Percentiles rank a stretch among this genome's conserved stretches.
Evolutionary conservation across 2,329 filamentous ascomycete species (phyloP).

Genomic region (Aspergillus fischeri): DNA sequence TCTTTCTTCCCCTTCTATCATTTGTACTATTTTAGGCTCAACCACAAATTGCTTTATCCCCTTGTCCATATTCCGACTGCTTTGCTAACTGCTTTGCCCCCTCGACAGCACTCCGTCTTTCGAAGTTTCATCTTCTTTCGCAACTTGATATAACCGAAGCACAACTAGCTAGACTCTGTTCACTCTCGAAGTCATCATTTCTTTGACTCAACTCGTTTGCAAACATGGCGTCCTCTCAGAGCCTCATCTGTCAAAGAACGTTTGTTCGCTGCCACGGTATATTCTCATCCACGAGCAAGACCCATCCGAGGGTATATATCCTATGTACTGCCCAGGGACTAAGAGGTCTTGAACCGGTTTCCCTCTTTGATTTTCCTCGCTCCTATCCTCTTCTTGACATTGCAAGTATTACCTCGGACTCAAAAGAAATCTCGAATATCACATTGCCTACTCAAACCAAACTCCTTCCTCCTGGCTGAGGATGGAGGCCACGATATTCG

Average conservation of each 20-base stretch:
- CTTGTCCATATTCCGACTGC: background rate
- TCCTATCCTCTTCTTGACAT: background rate
- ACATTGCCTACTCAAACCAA: background rate
- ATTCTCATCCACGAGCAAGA: background rate
- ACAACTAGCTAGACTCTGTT: background rate
- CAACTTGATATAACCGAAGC: background rate
- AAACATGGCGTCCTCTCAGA: background rate
- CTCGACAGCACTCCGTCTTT: background rate
- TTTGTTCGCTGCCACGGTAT: background rate
- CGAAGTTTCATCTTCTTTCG: background rate
- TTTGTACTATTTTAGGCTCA: background rate
- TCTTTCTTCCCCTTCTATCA: background rate
- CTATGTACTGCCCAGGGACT: background rate
- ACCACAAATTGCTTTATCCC: background rate
- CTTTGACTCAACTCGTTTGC: background rate
- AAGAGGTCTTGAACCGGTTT: background rate
- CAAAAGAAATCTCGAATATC: background rate
- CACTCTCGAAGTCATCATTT: background rate
- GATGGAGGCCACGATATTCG: slow-evolving; percentile 13
- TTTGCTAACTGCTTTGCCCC: background rate
- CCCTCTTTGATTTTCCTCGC: background rate
- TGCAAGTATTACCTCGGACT: background rate
- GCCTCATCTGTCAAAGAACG: background rate
- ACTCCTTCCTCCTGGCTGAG: slow-evolving; percentile 1
- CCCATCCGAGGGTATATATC: background rate